Evolutionary conservation across 805 yeast genomes (phyloP), one percentile per base, ranked within the genome.

Genomic region (Danielozyma ontarioensis): DNA sequence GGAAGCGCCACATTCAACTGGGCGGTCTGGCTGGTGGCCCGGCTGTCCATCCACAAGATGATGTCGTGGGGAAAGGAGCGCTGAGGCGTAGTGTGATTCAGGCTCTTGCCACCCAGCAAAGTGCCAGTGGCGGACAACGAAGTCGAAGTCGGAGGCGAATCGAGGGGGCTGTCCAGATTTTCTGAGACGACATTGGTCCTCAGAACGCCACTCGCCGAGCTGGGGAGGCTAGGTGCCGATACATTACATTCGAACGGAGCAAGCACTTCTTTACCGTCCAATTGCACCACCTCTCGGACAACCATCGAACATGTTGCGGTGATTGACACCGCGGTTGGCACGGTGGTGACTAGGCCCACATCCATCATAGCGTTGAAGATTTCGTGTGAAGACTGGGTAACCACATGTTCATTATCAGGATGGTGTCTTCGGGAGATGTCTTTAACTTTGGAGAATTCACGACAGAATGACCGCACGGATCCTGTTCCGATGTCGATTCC

Each of bases 281-380:
- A 34, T 1, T 25, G 25, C 2, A 43, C 35, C 19, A 46, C 47
- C 34, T 46, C 42, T 45, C 62, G 51, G 1, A 75, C 73, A 8
- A 72, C 81, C 62, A 76, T 55, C 0, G 82, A 76, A 39, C 83
- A 77, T 1, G 83, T 77, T 3, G 83, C 81, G 2, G 76, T 67
- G 5, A 72, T 62, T 4, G 68, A 64, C 19, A 66, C 49, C 1
- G 63, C 56, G 12, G 24, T 28, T 25, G 54, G 33, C 13, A 4
- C 22, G 7, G 23, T 23, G 6, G 14, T 8, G 26, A 3, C 13
- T 8, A 64, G 53, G 13, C 12, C 5, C 5, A 23, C 25, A 4
- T 31, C 34, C 3, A 46, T n/a, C 12, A 68, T 50, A 1, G 60
- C 57, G 0, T 37, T 15, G 47, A 55, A 57, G 23, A 74, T 64